phyloP scores from a whole-genome alignment of 2,329 filamentous ascomycete species.

The Pseudofabraea citricarpa region DNA sequence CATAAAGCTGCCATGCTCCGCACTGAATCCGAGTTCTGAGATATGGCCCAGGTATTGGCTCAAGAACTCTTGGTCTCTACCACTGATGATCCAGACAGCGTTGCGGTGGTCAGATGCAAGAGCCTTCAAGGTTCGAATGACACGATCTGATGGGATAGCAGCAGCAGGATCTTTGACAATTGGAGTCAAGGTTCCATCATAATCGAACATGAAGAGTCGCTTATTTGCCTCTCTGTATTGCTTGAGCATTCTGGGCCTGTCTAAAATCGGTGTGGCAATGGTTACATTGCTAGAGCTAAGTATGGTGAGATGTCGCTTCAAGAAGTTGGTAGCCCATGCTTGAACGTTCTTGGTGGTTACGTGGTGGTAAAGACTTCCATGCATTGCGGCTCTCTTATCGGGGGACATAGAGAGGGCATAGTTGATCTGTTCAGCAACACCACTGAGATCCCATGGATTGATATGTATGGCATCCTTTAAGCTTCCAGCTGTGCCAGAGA shows the following conservation, averaged over 20 bases:
- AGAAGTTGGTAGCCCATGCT: slow-evolving; percentile 75
- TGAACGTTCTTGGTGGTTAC: slow-evolving; percentile 84
- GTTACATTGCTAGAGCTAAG: slow-evolving; percentile 71
- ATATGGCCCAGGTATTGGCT: slow-evolving; percentile 93
- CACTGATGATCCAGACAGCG: slow-evolving; percentile 97
- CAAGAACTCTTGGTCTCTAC: slow-evolving; percentile 87
- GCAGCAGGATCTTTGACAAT: slow-evolving; percentile 90
- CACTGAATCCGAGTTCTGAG: slow-evolving; percentile 81
- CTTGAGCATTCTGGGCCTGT: slow-evolving; percentile 65
- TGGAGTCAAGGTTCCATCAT: slow-evolving; percentile 92
- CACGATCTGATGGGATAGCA: slow-evolving; percentile 79
- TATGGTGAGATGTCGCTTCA: slow-evolving; percentile 75
- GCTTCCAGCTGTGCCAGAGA: slow-evolving; percentile 87
- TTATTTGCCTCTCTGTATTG: slow-evolving; percentile 72
- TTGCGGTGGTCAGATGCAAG: slow-evolving; percentile 79
- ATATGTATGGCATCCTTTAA: slow-evolving; percentile 86
- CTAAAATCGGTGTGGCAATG: slow-evolving; percentile 75
- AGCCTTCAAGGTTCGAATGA: slow-evolving; percentile 73
- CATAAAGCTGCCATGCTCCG: slow-evolving; percentile 96
- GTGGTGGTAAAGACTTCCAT: slow-evolving; percentile 72
- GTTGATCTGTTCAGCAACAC: slow-evolving; percentile 80
- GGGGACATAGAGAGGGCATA: slow-evolving; percentile 72
- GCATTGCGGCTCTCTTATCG: slow-evolving; percentile 62
- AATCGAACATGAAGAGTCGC: slow-evolving; percentile 97
- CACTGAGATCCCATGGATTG: slow-evolving; percentile 89